phyloP scores from a whole-genome alignment of 1,284 basidiomycete species.

The Melampsora allii-populina region DNA sequence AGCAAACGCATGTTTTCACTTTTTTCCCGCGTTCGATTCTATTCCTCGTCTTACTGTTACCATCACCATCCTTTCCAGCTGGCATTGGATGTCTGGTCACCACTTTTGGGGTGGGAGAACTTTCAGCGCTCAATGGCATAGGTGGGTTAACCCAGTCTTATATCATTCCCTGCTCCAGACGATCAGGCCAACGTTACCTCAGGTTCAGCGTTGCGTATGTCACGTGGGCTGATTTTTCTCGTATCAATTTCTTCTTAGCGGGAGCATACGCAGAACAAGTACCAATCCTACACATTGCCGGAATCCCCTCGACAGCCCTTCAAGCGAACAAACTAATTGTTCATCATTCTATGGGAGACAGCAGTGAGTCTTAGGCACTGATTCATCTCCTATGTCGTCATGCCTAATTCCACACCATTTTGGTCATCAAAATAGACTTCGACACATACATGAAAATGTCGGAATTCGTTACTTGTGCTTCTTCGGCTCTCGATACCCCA shows the following conservation, averaged over 20 bases:
- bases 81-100: conserved; percentile 47
- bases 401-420: conserved; percentile 47
- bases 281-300: conserved; percentile 86
- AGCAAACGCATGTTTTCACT: not conserved
- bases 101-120: conserved; percentile 86
- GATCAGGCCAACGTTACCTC: conserved; percentile 5
- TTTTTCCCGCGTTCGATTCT: not conserved
- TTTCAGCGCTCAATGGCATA: conserved; percentile 66
- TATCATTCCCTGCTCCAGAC: conserved; percentile 60
- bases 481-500: conserved; percentile 59
- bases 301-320: conserved; percentile 72
- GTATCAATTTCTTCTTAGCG: conserved; percentile 49
- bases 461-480: conserved; percentile 69
- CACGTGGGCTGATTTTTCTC: conserved; percentile 52
- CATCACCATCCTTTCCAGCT: conserved; percentile 36
- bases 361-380: conserved; percentile 32
- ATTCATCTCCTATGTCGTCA: conserved; percentile 74
- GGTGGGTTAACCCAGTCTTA: conserved; percentile 1
- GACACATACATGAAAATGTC: conserved; percentile 75
- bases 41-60: conserved; percentile 1
- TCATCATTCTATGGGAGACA: conserved; percentile 54
- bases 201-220: not conserved
- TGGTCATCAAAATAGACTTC: conserved; percentile 57
- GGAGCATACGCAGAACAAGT: conserved; percentile 71
- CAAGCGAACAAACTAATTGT: conserved; percentile 58